Percentiles rank a stretch among this genome's conserved stretches.
Evolutionary conservation across 768 basidiomycete species (phyloP).

Genomic region (Phlebiopsis gigantea): DNA sequence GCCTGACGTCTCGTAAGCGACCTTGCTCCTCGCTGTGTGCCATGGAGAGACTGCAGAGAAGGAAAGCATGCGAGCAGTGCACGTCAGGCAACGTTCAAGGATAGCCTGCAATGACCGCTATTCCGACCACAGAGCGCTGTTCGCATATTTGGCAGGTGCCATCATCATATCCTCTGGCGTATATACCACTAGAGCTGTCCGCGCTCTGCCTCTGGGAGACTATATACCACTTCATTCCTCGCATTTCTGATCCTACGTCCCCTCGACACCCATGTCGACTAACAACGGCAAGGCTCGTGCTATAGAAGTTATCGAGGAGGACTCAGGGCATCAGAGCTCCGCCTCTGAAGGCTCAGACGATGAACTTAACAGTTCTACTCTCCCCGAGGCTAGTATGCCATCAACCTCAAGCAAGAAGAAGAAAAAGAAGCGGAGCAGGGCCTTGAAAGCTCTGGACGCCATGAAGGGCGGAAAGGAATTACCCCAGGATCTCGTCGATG

Average conservation of each 20-base stretch:
- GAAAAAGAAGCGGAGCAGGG: slow-evolving; percentile 85
- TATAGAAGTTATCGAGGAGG: slow-evolving; percentile 33
- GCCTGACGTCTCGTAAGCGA: background rate
- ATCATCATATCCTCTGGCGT: no score
- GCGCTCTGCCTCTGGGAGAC: background rate
- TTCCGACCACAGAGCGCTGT: background rate
- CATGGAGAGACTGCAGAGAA: no score
- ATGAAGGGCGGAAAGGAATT: slow-evolving; percentile 45
- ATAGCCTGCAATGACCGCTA: background rate
- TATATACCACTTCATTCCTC: background rate
- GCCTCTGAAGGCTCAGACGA: slow-evolving; percentile 25
- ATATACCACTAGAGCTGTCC: background rate
- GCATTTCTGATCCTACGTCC: background rate
- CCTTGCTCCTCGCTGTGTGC: no score
- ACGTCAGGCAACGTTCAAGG: background rate
- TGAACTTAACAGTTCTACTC: slow-evolving; percentile 22
- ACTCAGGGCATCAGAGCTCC: background rate
- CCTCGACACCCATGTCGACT: slow-evolving; percentile 20
- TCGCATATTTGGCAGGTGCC: no score
- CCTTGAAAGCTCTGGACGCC: slow-evolving; percentile 43
- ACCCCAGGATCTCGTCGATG: slow-evolving; percentile 58
- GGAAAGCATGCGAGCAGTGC: background rate
- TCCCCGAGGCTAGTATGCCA: slow-evolving; percentile 23
- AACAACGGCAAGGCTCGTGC: slow-evolving; percentile 36
- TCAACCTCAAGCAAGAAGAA: slow-evolving; percentile 64